Percentiles rank a stretch among this genome's conserved stretches.
phyloP scores from a whole-genome alignment of 345 rosid genomes.

The Aquilaria yunnanensis region DNA sequence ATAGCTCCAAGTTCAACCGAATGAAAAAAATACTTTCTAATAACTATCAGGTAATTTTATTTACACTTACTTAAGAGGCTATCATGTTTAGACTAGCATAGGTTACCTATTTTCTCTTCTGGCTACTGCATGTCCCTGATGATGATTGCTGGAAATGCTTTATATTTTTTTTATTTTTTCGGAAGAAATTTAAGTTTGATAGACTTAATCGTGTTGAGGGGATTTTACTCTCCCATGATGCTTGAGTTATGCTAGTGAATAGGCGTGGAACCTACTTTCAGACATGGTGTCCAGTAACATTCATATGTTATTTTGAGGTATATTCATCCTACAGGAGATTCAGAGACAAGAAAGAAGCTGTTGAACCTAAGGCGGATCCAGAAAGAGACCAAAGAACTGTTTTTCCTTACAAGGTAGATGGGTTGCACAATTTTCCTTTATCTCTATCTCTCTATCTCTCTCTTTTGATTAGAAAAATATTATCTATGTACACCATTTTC shows the following conservation, averaged over 20 bases:
- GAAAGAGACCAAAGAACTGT: slow-evolving; percentile 98
- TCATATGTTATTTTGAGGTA: background rate
- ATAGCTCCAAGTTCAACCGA: too few species aligned
- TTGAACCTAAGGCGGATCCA: slow-evolving; percentile 87
- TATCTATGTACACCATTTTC: too few species aligned
- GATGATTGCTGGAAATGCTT: background rate
- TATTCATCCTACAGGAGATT: slow-evolving; percentile 41
- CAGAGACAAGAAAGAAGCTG: slow-evolving; percentile 71
- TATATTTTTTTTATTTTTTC: background rate
- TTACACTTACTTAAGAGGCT: too few species aligned
- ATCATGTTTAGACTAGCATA: too few species aligned
- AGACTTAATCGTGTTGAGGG: slow-evolving; percentile 1
- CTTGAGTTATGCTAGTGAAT: background rate
- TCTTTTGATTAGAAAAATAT: too few species aligned
- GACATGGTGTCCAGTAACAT: background rate
- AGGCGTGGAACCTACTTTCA: background rate
- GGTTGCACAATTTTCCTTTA: background rate
- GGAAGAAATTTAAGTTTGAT: background rate
- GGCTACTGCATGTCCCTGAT: too few species aligned
- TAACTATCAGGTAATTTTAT: slow-evolving; percentile 35
- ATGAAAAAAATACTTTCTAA: background rate
- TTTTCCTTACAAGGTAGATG: slow-evolving; percentile 82
- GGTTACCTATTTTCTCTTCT: too few species aligned
- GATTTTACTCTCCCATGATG: background rate
- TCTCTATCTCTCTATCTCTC: background rate